Base-by-base conservation (phyloP, 2,329 filamentous ascomycete genomes). In the Colletotrichum sp. region DNA sequence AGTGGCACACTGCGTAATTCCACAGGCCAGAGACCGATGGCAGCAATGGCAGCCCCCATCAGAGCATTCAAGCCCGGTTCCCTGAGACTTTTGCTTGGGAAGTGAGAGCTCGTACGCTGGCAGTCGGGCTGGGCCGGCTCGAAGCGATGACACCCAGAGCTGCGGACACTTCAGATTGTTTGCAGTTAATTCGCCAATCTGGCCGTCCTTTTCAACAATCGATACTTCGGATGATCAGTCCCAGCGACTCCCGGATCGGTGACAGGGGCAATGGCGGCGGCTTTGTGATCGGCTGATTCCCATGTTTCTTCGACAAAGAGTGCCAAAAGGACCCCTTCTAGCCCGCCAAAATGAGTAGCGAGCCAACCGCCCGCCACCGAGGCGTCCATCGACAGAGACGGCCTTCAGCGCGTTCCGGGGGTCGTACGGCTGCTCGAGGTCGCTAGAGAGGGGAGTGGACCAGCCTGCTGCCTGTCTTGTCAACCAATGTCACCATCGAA, bases 231-330 rank as follows among this genome's bases (percentile, higher is more conserved):
- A 58, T 58, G 69, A 66, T 74, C 71, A 71, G 52, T 43, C 28
- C n/a, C 32, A 62, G 38, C 24, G 24, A 75, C 69, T 75, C 62
- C 72, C 72, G 62, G 62, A 67, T 74, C 69, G 69, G 69, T 72
- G 62, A 59, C 72, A 67, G 62, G 61, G 72, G 55, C 69, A 74
- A 18, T 34, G 26, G 28, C 28, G 48, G 59, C 71, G 36, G 28
- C 67, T 61, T 64, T 71, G 67, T 74, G 59, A 61, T 59, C 52
- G 65, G 67, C 61, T 56, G 67, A 55, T 65, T 30, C 34, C 59
- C 59, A 36, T 36, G 43, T 59, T 61, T 55, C 61, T 14, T 43
- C 24, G 38, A 43, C 67, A 71, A 62, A 59, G 66, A 28, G 66
- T 58, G 24, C 38, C 71, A 69, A 34, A 69, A 62, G 32, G 48